Base-by-base conservation (phyloP, 148 eudicot species). In the Silene latifolia region DNA sequence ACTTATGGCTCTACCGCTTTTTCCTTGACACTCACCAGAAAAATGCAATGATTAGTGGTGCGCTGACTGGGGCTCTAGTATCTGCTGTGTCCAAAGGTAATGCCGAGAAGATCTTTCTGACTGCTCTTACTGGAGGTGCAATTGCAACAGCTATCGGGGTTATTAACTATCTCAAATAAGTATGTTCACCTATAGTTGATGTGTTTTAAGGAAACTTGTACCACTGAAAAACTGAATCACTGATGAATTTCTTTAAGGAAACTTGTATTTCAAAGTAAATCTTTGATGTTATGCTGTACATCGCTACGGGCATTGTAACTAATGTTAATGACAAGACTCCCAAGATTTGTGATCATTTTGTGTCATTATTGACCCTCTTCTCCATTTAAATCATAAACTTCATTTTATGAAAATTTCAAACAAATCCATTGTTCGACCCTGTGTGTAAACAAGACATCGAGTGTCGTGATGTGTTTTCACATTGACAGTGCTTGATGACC, bases 91-190 rank as follows among this genome's bases (percentile, higher is more conserved):
- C 73, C 73, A 84, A 76, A 69, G 88, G 82, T 35, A 87, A 74
- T 46, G 74, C 79, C 72, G 96, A 90, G 81, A 86, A 89, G 71
- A 85, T 93, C 2, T 85, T 89, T 42, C 56, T 74, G 82, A 88
- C 85, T 79, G 96, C 92, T n/a, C 85, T 93, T 71, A 72, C 93
- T 8, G 96, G 98, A 78, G 96, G 89, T 66, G 96, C 96, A 13
- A 74, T 93, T 73, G 98, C 98, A 13, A 93, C 96, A 71, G 98
- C 96, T 86, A 83, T 88, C 3, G 93, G 85, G 81, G 86, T 93
- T 61, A 54, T 93, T 72, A 88, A 76, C 77, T 79, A 72, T 79
- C 79, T 89, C 73, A 82, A 21, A 20, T 62, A 62, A 23, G 24
- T 19, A 62, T 21, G 3, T 62, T 60, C 12, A 21, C 14, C 63